phyloP scores from a whole-genome alignment of 306 rosid species.

The Echinosophora koreensis region DNA sequence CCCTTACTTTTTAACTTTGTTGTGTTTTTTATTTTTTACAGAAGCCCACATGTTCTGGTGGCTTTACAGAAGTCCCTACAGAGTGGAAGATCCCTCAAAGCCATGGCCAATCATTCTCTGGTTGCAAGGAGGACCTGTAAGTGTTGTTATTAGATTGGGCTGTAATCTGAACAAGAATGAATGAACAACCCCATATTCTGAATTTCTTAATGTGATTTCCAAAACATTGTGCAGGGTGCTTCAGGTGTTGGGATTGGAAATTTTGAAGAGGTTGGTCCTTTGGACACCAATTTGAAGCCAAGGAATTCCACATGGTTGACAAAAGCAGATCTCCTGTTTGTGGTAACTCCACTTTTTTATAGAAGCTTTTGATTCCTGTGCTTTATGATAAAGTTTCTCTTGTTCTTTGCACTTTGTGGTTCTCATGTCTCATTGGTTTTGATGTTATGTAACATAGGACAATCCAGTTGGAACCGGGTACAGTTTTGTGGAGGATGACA shows the following conservation, averaged over 20 bases:
- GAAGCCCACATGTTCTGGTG: constrained; percentile 99
- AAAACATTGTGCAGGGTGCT: constrained; percentile 64
- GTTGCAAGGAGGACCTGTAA: constrained; percentile 99
- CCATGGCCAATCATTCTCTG: constrained; percentile 97
- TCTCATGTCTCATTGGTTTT: background rate
- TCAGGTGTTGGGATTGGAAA: constrained; percentile 93
- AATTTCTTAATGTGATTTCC: constrained; percentile 17
- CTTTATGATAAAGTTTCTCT: background rate
- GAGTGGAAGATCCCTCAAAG: constrained; percentile 78
- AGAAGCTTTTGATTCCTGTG: too few species aligned
- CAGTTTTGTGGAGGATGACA: constrained; percentile 76
- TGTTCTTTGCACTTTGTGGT: constrained; percentile 16
- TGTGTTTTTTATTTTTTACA: constrained; percentile 43
- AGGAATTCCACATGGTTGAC: constrained; percentile 81
- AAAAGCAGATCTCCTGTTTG: constrained; percentile 80
- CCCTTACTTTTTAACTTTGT: background rate
- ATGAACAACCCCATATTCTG: constrained; percentile 15
- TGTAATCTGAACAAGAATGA: background rate
- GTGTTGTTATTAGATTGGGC: constrained; percentile 13
- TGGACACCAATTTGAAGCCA: constrained; percentile 70
- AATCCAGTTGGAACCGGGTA: constrained; percentile 95
- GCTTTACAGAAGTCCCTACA: constrained; percentile 84
- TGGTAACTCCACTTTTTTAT: constrained; percentile 52
- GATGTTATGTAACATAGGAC: constrained; percentile 57
- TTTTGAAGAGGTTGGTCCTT: constrained; percentile 84